Base-by-base conservation (phyloP, 331 rosid species). In the Malus hybrid region DNA sequence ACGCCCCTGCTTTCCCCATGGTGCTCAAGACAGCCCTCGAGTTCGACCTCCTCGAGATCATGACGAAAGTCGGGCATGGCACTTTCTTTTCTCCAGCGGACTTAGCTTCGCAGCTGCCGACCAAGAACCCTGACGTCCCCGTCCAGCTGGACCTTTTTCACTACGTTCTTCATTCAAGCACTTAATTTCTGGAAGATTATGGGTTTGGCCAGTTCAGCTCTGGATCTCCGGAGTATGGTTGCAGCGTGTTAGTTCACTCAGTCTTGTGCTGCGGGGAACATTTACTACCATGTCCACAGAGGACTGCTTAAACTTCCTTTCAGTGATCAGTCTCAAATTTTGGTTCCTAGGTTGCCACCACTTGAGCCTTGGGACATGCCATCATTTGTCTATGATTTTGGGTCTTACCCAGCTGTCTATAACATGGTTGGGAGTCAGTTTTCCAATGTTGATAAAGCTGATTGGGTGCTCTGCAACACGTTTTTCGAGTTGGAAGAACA, bases 91-190 rank as follows among this genome's bases (percentile, higher is more conserved):
- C 42, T 36, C 42, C 42, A 10, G 42, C 1, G 42, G 3, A 36
- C 42, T 36, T 36, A 36, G 42, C 42, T 36, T 36, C 42, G 42
- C 42, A 36, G 42, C 10, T 7, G 42, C 10, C 42, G 10, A 36
- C 42, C 42, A 36, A 2, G 10, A 36, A 36, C 82, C 93, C 96
- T 0, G 93, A 87, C 22, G 99, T 97, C 2, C 80, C 90, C 0
- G 77, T 80, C 24, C 80, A 85, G 82, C 77, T 94, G 10, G 97
- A 94, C 77, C 96, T 24, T 24, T 24, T 24, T 24, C 24, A 24
- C 24, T 24, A 24, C 24, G 24, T 24, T 24, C 24, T 24, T 24
- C 24, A 24, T 24, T 24, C 24, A 24, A 24, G 24, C 24, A 24
- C 24, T 24, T 24, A 24, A 24, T 24, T 24, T 24, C 24, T 24